Evolutionary conservation across 306 rosid genomes (phyloP), one percentile per base, ranked within the genome.

Genomic region (Pueraria montana): DNA sequence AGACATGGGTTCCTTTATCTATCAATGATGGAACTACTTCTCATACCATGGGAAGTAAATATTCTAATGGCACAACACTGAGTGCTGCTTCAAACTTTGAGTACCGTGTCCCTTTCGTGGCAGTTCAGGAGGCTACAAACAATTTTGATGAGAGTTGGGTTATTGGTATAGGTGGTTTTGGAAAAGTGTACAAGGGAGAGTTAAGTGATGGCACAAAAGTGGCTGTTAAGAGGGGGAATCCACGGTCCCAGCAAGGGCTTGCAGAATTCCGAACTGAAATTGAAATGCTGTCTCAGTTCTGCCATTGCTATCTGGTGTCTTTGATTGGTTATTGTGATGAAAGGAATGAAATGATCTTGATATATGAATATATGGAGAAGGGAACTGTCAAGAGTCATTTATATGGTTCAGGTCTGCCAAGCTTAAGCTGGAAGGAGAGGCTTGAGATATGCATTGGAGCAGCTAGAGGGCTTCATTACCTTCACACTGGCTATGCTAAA

Each of bases 391-490:
- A 94, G 88, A 56, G 94, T 80, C 98, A 92, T 88, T 88, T 94
- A n/a, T 92, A 94, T 17, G 98, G 98, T 80, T 80, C 87, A 0
- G 92, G 85, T 64, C 67, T 89, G 59, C 94, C 94, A 4, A 91
- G 92, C 87, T 65, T 94, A 73, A 89, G 92, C 53, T 94, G 98
- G 98, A 91, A 91, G 88, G 83, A 90, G 82, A 91, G 98, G 79
- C 96, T 94, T 50, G 95, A 94, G 63, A 83, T 90, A 45, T 94
- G 98, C 90, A 89, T 94, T 70, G 98, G 98, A 77, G n/a, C 98
- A 8, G 98, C 98, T 21, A 84, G 97, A 83, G 98, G 98, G 66
- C 97, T 94, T 20, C 98, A 94, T 82, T 92, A 94, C 91, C 97
- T 94, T 83, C 98, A 92, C 85, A 94, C 97, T 5, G 93, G 98